These are phyloP conservation scores for Apiospora sp. DNA, from an alignment of 2,329 filamentous ascomycete species.

Conservation along the genomic window DNA sequence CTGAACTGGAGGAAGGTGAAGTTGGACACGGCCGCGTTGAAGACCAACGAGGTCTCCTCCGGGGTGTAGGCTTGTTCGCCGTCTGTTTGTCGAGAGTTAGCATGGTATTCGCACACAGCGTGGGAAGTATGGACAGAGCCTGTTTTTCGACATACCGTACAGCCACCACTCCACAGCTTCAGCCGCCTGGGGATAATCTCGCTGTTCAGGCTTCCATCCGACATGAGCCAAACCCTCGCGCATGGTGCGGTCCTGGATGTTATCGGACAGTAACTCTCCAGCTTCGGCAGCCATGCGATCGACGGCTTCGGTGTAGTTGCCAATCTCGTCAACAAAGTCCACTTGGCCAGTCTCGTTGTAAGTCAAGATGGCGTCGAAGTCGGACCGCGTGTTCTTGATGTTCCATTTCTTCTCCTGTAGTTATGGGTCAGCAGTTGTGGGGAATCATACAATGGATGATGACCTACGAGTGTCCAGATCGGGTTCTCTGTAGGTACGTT, in stretches of 20 bases:
- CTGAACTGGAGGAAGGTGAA: slow-evolving; percentile 69
- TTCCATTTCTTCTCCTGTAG: slow-evolving; percentile 61
- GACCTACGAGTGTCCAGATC: slow-evolving; percentile 60
- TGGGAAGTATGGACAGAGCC: not conserved
- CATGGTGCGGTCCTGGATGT: slow-evolving; percentile 67
- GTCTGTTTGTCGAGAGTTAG: not conserved
- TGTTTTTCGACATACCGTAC: slow-evolving; percentile 58
- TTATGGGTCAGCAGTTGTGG: not conserved
- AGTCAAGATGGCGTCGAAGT: slow-evolving; percentile 65
- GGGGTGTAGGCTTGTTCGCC: slow-evolving; percentile 53
- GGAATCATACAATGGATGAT: not conserved
- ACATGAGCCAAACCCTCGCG: slow-evolving; percentile 65
- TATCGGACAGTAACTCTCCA: slow-evolving; percentile 62
- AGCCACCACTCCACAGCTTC: slow-evolving; percentile 66
- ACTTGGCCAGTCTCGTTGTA: slow-evolving; percentile 65
- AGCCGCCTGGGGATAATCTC: slow-evolving; percentile 57
- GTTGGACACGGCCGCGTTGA: slow-evolving; percentile 65
- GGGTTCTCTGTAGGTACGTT: slow-evolving; percentile 59
- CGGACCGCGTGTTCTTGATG: slow-evolving; percentile 62
- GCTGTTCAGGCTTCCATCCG: slow-evolving; percentile 67
- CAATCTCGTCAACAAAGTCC: slow-evolving; percentile 59
- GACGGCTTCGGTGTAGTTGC: slow-evolving; percentile 58
- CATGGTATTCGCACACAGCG: slow-evolving; percentile 28
- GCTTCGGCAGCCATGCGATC: slow-evolving; percentile 57
- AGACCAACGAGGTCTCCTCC: slow-evolving; percentile 63